These are phyloP conservation scores for Cyathus striatus DNA, from an alignment of 768 basidiomycete genomes.

Conservation along the genomic window DNA sequence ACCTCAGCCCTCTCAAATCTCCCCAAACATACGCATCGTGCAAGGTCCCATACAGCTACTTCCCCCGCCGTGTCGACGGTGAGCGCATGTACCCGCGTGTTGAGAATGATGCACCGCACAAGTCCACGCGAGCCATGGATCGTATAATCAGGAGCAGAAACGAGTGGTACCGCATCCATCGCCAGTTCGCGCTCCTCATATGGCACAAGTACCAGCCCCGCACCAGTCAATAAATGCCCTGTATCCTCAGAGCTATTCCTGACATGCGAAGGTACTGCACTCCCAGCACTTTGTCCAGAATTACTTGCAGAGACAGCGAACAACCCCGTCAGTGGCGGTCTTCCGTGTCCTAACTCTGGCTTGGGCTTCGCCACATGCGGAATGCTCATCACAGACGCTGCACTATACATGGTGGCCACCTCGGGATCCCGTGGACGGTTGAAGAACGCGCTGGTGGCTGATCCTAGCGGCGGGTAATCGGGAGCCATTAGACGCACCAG, in stretches of 20 bases:
- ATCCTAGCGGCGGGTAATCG: too few relatives aligned
- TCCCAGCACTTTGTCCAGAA: slow-evolving; percentile 10
- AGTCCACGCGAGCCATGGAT: slow-evolving; percentile 79
- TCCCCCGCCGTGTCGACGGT: slow-evolving; percentile 87
- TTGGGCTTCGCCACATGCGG: too few relatives aligned
- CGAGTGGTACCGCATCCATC: slow-evolving; percentile 62
- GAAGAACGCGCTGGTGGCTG: slow-evolving; percentile 38
- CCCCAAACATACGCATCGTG: slow-evolving; percentile 73
- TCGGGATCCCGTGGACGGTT: slow-evolving; percentile 61
- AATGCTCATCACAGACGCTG: slow-evolving; percentile 73
- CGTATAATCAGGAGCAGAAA: slow-evolving; percentile 55
- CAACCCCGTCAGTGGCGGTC: too few relatives aligned
- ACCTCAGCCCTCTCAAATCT: slow-evolving; percentile 64
- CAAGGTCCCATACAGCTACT: slow-evolving; percentile 91
- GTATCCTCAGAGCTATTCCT: slow-evolving; percentile 14
- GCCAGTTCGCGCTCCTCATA: slow-evolving; percentile 79
- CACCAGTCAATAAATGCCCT: neutral
- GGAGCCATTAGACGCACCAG: slow-evolving; percentile 67
- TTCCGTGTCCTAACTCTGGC: too few relatives aligned
- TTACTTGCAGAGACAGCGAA: neutral
- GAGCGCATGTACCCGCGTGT: slow-evolving; percentile 85
- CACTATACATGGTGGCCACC: slow-evolving; percentile 83
- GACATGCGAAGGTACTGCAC: slow-evolving; percentile 19
- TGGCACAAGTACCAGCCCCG: slow-evolving; percentile 32
- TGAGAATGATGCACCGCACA: slow-evolving; percentile 76